These are phyloP conservation scores for Avicennia marina DNA, from an alignment of 257 asterid genomes.

Conservation along the genomic window DNA sequence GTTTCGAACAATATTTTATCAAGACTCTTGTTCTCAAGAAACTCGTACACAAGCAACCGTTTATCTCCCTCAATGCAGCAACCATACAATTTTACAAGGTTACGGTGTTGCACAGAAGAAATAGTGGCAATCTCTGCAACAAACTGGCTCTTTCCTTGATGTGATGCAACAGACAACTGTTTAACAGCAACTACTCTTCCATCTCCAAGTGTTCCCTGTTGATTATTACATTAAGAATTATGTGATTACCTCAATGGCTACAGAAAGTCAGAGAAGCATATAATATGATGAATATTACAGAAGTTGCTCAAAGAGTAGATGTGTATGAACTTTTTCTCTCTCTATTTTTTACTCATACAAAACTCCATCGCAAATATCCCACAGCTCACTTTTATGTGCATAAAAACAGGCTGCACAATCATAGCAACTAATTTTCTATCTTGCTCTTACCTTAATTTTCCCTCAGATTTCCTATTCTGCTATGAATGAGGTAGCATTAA, in stretches of 20 bases:
- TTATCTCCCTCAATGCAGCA: conserved; percentile 86
- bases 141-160: conserved; percentile 83
- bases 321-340: too few relatives aligned
- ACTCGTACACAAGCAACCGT: conserved; percentile 82
- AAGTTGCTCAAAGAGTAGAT: too few relatives aligned
- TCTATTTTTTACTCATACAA: too few relatives aligned
- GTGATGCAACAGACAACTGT: conserved; percentile 73
- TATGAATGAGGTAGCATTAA: neutral
- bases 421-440: too few relatives aligned
- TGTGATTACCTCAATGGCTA: neutral
- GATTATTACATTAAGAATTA: neutral
- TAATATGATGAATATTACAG: too few relatives aligned
- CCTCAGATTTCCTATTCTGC: neutral
- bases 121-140: conserved; percentile 87
- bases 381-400: neutral
- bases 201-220: conserved; percentile 67
- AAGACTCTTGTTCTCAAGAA: conserved; percentile 79
- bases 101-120: conserved; percentile 91
- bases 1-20: conserved; percentile 34
- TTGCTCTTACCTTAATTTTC: neutral
- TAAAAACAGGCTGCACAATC: too few relatives aligned
- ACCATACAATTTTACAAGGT: conserved; percentile 81
- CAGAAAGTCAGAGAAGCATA: too few relatives aligned
- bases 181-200: conserved; percentile 78
- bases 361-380: neutral